Evolutionary conservation across 352 stramenopile genomes (phyloP).

Genomic region (Globisporangium viniferum): DNA sequence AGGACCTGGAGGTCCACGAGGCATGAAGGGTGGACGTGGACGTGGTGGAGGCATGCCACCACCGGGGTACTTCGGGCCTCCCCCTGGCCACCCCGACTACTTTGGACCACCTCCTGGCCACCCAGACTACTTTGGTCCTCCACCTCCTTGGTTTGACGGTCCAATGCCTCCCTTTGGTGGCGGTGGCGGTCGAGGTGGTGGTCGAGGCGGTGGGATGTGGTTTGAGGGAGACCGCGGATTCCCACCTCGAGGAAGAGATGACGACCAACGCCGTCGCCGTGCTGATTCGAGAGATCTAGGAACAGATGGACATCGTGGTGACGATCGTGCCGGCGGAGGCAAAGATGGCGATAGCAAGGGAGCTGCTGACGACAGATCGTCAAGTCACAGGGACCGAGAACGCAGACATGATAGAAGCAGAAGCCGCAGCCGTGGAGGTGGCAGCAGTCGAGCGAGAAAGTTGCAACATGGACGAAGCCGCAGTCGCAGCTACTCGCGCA

Average conservation of each 20-base stretch:
- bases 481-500: constrained; percentile 47
- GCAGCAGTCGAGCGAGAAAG: constrained; percentile 19
- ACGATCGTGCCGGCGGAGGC: constrained; percentile 11
- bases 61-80: constrained; percentile 66
- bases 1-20: constrained; percentile 31
- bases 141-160: constrained; percentile 69
- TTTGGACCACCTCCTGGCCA: constrained; percentile 70
- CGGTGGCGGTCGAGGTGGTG: constrained; percentile 34
- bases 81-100: constrained; percentile 54
- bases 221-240: constrained; percentile 38
- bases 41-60: constrained; percentile 49
- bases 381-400: constrained; percentile 6
- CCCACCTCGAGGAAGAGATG: constrained; percentile 30
- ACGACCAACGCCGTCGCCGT: constrained; percentile 41
- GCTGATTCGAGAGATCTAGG: constrained; percentile 39
- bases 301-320: constrained; percentile 27
- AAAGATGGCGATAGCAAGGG: constrained; percentile 29
- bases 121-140: constrained; percentile 74
- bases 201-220: constrained; percentile 41
- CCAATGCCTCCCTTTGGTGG: constrained; percentile 47
- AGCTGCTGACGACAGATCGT: neutral
- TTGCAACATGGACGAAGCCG: constrained; percentile 35
- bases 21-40: constrained; percentile 44
- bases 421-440: constrained; percentile 35
- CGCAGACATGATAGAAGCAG: constrained; percentile 34